Evolutionary conservation across 345 rosid genomes (phyloP).

Genomic region (Gynandropsis gynandra): DNA sequence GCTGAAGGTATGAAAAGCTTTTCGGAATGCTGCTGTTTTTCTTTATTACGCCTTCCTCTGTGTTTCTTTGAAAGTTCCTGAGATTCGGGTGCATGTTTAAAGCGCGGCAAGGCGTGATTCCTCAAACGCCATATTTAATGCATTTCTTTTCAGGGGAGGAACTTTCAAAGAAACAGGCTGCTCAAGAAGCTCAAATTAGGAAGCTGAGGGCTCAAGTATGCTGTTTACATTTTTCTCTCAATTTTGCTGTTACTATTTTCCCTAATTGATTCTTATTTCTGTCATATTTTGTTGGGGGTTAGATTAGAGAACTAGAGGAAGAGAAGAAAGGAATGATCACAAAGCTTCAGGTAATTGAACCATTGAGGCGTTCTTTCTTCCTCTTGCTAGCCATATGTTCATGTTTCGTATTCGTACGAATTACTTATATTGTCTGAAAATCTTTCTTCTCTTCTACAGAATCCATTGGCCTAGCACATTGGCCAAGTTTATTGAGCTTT

Average conservation of each 20-base stretch:
- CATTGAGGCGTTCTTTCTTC: conserved; percentile 4
- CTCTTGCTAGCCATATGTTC: background rate
- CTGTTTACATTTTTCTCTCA: conserved; percentile 13
- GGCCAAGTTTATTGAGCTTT: conserved; percentile 7
- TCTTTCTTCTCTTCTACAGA: conserved; percentile 8
- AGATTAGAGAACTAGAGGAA: conserved; percentile 95
- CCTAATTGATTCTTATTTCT: conserved; percentile 19
- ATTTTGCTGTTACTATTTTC: conserved; percentile 9
- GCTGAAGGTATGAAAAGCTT: conserved; percentile 74
- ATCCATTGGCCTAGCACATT: conserved; percentile 9
- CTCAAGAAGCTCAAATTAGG: conserved; percentile 90
- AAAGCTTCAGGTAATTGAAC: conserved; percentile 84
- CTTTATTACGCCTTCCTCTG: background rate
- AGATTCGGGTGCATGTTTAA: conserved; percentile 8
- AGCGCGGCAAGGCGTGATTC: background rate
- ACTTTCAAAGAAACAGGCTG: conserved; percentile 97
- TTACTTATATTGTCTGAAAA: conserved; percentile 3
- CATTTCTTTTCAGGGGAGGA: conserved; percentile 67
- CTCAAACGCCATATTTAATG: conserved; percentile 12
- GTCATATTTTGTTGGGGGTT: conserved; percentile 30
- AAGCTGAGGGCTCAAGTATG: conserved; percentile 96
- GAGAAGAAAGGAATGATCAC: conserved; percentile 91
- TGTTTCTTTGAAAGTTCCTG: conserved; percentile 9
- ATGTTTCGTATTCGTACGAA: too few relatives aligned
- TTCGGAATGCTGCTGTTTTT: conserved; percentile 17